Percentiles rank a stretch among this genome's conserved stretches.
Conservation (phyloP, 345 rosid genomes). For the Dipteronia dyeriana region DNA sequence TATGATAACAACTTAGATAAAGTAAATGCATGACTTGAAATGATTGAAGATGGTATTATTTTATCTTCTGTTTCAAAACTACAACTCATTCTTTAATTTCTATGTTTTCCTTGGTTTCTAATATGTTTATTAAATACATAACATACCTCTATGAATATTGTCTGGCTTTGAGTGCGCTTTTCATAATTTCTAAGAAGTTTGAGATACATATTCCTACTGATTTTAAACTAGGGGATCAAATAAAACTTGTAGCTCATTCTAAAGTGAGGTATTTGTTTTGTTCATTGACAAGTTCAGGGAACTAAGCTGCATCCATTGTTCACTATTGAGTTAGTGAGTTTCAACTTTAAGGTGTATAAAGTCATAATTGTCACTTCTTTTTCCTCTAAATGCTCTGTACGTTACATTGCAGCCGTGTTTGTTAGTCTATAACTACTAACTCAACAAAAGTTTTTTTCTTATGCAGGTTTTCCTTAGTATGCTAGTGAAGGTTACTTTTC, state of each 20-base stretch:
- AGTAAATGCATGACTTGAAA: background rate
- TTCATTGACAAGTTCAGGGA: background rate
- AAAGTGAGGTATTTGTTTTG: background rate
- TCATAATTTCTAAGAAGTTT: background rate
- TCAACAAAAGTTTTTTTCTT: slow-evolving; percentile 6
- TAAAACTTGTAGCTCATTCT: background rate
- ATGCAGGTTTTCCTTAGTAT: slow-evolving; percentile 95
- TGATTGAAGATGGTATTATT: background rate
- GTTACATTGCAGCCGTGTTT: background rate
- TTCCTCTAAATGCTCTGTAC: background rate
- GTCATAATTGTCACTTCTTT: background rate
- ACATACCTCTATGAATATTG: background rate
- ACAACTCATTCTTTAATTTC: no score
- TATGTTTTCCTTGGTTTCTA: background rate
- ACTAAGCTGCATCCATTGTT: background rate
- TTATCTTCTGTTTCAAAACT: background rate
- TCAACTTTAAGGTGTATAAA: slow-evolving; percentile 7
- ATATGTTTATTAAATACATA: background rate
- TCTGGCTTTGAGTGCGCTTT: background rate
- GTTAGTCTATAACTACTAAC: slow-evolving; percentile 13
- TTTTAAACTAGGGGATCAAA: background rate
- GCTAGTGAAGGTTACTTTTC: slow-evolving; percentile 87
- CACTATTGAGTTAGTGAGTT: slow-evolving; percentile 3
- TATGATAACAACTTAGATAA: background rate
- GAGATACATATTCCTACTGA: background rate